Base-by-base conservation (phyloP, 768 basidiomycete species). In the Suillus spraguei region DNA sequence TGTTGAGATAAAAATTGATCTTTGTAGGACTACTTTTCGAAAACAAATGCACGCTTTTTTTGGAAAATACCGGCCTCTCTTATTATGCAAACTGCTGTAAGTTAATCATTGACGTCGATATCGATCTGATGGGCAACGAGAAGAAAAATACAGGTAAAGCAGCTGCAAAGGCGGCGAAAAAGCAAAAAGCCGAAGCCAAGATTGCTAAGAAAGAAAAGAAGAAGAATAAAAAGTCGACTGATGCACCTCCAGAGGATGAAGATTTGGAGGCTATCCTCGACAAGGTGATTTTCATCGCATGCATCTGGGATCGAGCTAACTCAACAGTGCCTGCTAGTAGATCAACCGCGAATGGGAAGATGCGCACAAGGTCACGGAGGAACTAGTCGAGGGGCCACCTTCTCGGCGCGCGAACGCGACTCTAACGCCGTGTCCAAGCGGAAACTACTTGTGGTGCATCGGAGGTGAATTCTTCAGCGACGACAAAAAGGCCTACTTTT, bases 401-500 rank as follows among this genome's bases (percentile, higher is more conserved):
- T 89, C 87, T 56, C 80, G 91, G 56, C 83, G 95, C 47, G 93
- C 93, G 0, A 95, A 92, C 66, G 94, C 93, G 1, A 91, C 92
- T 0, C 74, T 96, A 17, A 91, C 89, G 0, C 78, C 92, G 0
- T 94, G 90, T 75, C 94, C 94, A 1, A 86, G 81, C 61, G 91
- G 91, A 50, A 90, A 89, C 65, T 84, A 94, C 72, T 78, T 95
- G 0, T 96, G 90, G 91, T 89, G 82, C 64, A 89, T 94, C 39
- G 92, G 92, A 0, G 92, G 93, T 7, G 94, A 95, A 71, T 94
- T 88, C 73, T 96, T 95, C 71, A 87, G 87, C 63, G 92, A 95
- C 53, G 95, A 96, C 64, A 87, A 87, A 13, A 91, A 87, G 71
- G 89, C 92, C 17, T 85, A 93, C 71, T 93, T 94, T 75, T 95